Percentiles rank a stretch among this genome's conserved stretches.
These are phyloP conservation scores for Ascochyta viciae-villosae DNA, from an alignment of 2,329 filamentous ascomycete species.

Conservation along the genomic window DNA sequence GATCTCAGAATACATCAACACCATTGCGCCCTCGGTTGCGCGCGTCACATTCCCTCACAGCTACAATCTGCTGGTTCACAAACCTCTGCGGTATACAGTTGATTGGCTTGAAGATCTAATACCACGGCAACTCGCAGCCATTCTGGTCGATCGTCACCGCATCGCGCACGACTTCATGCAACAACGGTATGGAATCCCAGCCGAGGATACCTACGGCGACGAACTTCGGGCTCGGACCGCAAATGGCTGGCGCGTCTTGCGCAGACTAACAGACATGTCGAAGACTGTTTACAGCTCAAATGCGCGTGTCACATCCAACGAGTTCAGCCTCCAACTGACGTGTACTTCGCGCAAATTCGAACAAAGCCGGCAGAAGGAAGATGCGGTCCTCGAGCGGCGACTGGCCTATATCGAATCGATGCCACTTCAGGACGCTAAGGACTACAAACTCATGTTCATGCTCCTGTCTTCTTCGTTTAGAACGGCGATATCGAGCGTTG, in stretches of 20 bases:
- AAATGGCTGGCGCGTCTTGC: constrained; percentile 39
- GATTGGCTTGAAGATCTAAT: constrained; percentile 38
- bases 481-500: constrained; percentile 33
- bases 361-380: constrained; percentile 26
- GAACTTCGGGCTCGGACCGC: constrained; percentile 35
- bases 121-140: constrained; percentile 38
- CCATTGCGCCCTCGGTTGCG: constrained; percentile 38
- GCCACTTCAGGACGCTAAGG: constrained; percentile 26
- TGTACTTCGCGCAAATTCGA: constrained; percentile 28
- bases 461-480: constrained; percentile 39
- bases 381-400: constrained; percentile 27
- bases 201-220: constrained; percentile 41
- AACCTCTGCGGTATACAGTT: constrained; percentile 17
- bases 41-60: constrained; percentile 35
- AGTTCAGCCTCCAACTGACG: constrained; percentile 21
- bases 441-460: constrained; percentile 43
- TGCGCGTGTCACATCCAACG: constrained; percentile 7
- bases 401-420: constrained; percentile 31
- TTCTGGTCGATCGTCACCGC: constrained; percentile 40
- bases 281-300: constrained; percentile 23
- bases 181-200: constrained; percentile 35
- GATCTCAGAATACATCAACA: constrained; percentile 34
- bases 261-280: constrained; percentile 35
- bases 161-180: constrained; percentile 28
- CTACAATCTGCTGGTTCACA: constrained; percentile 22